These are phyloP conservation scores for Neocatenulostroma microsporum DNA, from an alignment of 2,329 filamentous ascomycete genomes.

Conservation along the genomic window DNA sequence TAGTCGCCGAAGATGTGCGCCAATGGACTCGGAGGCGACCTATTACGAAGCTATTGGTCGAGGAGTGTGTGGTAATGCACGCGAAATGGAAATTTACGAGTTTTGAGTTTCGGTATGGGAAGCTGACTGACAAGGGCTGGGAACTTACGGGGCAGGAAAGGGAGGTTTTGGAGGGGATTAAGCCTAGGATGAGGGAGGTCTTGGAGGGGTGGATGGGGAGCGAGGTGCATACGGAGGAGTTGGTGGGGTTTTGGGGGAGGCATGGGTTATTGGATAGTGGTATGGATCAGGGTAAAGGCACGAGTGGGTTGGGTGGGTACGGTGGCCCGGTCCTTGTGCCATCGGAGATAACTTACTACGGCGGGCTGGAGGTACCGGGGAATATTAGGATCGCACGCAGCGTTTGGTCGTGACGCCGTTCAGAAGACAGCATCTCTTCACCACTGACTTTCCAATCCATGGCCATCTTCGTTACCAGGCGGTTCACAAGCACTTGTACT, in stretches of 20 bases:
- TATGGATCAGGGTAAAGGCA: too few species aligned
- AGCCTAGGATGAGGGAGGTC: slow-evolving; percentile 3
- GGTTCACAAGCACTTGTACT: too few species aligned
- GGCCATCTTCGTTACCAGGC: too few species aligned
- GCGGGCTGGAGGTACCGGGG: too few species aligned
- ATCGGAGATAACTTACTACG: too few species aligned
- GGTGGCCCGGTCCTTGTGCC: too few species aligned
- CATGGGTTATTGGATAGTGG: slow-evolving; percentile 2
- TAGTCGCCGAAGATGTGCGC: not conserved
- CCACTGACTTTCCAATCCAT: too few species aligned
- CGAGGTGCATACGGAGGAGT: not conserved
- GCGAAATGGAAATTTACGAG: slow-evolving; percentile 1
- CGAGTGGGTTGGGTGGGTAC: too few species aligned
- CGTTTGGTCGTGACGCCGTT: too few species aligned
- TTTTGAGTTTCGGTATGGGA: slow-evolving; percentile 1
- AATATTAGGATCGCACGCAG: too few species aligned
- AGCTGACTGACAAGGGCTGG: too few species aligned
- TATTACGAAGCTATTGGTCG: not conserved
- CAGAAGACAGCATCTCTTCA: too few species aligned
- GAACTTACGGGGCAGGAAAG: not conserved
- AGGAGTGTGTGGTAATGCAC: slow-evolving; percentile 1
- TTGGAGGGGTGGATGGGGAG: slow-evolving; percentile 1
- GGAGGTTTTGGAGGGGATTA: slow-evolving; percentile 2
- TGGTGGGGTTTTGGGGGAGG: slow-evolving; percentile 2
- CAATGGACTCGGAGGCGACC: not conserved